phyloP scores from a whole-genome alignment of 805 yeast species.

The Wickerhamiella qilinensis region DNA sequence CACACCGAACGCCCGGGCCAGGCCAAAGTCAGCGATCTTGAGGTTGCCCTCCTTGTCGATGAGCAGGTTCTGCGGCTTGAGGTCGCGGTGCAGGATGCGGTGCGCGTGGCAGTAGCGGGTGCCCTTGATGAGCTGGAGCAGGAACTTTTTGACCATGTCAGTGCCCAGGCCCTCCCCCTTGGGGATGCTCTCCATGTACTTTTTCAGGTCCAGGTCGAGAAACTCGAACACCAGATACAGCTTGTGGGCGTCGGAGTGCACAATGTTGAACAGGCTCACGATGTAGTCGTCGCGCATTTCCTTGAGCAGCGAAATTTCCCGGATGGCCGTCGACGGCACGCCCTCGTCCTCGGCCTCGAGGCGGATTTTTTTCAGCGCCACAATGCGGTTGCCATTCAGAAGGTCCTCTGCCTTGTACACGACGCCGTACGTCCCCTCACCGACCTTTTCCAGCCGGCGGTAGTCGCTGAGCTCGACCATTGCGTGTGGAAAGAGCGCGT shows the following conservation, averaged over 20 bases:
- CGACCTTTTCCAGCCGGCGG: slow-evolving; percentile 88
- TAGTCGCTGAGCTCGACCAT: slow-evolving; percentile 87
- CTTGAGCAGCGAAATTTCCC: slow-evolving; percentile 87
- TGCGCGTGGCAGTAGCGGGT: slow-evolving; percentile 88
- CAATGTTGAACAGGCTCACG: slow-evolving; percentile 80
- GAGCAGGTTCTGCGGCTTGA: slow-evolving; percentile 89
- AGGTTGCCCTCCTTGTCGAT: slow-evolving; percentile 92
- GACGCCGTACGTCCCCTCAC: slow-evolving; percentile 96
- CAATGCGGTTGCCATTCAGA: slow-evolving; percentile 80
- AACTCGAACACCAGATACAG: slow-evolving; percentile 86
- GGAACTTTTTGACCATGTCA: slow-evolving; percentile 79
- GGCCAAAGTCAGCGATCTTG: slow-evolving; percentile 82
- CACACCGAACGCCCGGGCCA: slow-evolving; percentile 94
- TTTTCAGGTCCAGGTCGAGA: slow-evolving; percentile 85
- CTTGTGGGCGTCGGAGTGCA: slow-evolving; percentile 87
- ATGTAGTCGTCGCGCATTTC: slow-evolving; percentile 90
- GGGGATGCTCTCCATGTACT: slow-evolving; percentile 91
- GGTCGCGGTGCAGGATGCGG: slow-evolving; percentile 84
- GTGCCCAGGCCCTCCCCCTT: slow-evolving; percentile 81
- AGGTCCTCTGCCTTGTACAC: slow-evolving; percentile 91
- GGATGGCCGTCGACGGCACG: slow-evolving; percentile 93
- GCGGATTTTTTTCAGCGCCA: slow-evolving; percentile 88
- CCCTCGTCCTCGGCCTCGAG: slow-evolving; percentile 96
- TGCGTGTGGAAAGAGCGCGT: background rate
- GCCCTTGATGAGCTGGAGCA: slow-evolving; percentile 84